Base-by-base conservation (phyloP, 345 rosid genomes). In the Linum usitatissimum region DNA sequence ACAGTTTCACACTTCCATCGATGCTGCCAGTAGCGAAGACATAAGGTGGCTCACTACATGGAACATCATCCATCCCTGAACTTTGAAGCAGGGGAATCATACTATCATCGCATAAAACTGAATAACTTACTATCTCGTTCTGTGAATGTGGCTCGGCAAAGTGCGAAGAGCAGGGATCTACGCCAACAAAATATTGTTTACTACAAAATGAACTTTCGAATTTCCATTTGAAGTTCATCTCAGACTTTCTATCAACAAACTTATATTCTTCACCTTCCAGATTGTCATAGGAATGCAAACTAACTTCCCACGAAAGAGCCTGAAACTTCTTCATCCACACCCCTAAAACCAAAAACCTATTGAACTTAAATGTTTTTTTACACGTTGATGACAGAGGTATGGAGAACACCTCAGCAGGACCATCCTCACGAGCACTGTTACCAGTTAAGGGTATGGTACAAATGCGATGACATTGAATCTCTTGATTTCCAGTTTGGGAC, bases 1-100 rank as follows among this genome's bases (percentile, higher is more conserved):
- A 91, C 69, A 88, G 73, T 72, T 85, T 91, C 79, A 88, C 65
- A 77, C 79, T 76, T 57, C 98, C 96, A 82, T 85, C 90, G 69
- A 75, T 72, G 67, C 70, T 84, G 66, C 96, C 98, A 4, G 92
- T 88, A 55, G 88, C 98, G 84, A 91, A 76, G 59, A 77, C 64
- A 78, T 88, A 91, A 65, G 81, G 84, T 71, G 36, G 60, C 59
- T 75, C 73, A 73, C 64, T 13, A 64, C 64, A 60, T 23, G n/a
- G 30, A 58, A 59, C 76, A 69, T 71, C 67, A 30, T 73, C 64
- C 15, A 59, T 63, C 60, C 66, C 75, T 65, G 64, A 67, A 48
- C 74, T 73, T 53, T 73, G 69, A 53, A 53, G 72, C 45, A 66
- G 55, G 66, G 73, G 64, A 62, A 70, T 72, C 68, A 74, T 64